These are phyloP conservation scores for Penicillium digitatum DNA, from an alignment of 2,329 filamentous ascomycete species.

Conservation along the genomic window DNA sequence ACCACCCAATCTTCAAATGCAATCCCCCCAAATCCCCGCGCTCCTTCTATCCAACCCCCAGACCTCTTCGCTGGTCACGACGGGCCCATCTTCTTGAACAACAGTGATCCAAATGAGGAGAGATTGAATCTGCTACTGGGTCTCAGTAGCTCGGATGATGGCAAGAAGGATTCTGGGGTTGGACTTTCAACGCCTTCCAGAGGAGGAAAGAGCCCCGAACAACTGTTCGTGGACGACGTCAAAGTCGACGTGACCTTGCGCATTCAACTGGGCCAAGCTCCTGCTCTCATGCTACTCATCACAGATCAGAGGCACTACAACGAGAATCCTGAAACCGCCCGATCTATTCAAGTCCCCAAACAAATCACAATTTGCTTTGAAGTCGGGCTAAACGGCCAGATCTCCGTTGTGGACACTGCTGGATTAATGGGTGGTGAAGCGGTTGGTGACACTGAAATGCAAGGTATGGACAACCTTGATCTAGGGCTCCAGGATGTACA, in stretches of 20 bases:
- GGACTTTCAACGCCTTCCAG: slow-evolving; percentile 1
- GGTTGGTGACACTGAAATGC: slow-evolving; percentile 17
- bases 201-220: neutral
- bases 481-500: slow-evolving; percentile 25
- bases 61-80: slow-evolving; percentile 15
- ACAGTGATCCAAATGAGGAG: slow-evolving; percentile 40
- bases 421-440: slow-evolving; percentile 30
- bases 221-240: slow-evolving; percentile 22
- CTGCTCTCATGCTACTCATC: slow-evolving; percentile 38
- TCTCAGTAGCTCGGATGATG: slow-evolving; percentile 5
- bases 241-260: slow-evolving; percentile 40
- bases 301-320: slow-evolving; percentile 21
- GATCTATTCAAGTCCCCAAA: neutral
- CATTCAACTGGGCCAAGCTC: slow-evolving; percentile 38
- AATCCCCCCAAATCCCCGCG: slow-evolving; percentile 3
- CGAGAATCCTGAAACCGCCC: slow-evolving; percentile 11
- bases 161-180: neutral
- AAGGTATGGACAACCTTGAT: slow-evolving; percentile 14
- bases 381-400: slow-evolving; percentile 40
- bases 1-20: slow-evolving; percentile 5
- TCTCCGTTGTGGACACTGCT: slow-evolving; percentile 38
- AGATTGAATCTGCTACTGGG: slow-evolving; percentile 56
- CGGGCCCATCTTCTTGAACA: slow-evolving; percentile 35
- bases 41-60: slow-evolving; percentile 6
- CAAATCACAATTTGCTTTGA: slow-evolving; percentile 38